A percentile compares a stretch with the other conserved stretches of the same genome.
Evolutionary conservation across 2,329 filamentous ascomycete species (phyloP).

Genomic region (Fusarium metavorans): DNA sequence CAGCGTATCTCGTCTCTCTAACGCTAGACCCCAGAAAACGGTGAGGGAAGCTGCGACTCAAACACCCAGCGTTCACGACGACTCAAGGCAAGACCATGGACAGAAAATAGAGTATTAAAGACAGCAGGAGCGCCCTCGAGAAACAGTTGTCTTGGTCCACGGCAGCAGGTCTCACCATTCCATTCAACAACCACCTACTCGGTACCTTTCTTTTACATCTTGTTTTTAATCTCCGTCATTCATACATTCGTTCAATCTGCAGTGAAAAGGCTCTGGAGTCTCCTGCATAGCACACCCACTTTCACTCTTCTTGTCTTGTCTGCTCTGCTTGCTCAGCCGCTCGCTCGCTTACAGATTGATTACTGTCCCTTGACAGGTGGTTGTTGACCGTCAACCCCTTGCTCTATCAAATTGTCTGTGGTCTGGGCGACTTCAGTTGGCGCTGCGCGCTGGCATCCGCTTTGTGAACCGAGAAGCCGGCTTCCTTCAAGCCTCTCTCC

Average conservation of each 20-base stretch:
- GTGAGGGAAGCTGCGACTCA: constrained; percentile 25
- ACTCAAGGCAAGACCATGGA: constrained; percentile 5
- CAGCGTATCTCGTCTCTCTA: neutral
- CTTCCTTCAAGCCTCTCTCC: neutral
- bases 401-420: neutral
- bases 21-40: constrained; percentile 22
- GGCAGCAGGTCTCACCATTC: constrained; percentile 36
- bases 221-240: constrained; percentile 4
- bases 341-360: constrained; percentile 35
- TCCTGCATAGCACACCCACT: constrained; percentile 23
- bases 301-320: constrained; percentile 19
- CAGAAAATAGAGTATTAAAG: constrained; percentile 32
- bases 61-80: constrained; percentile 4
- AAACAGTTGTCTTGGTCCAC: constrained; percentile 7
- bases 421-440: constrained; percentile 8
- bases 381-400: constrained; percentile 1
- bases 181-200: constrained; percentile 16
- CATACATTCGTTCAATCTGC: constrained; percentile 27
- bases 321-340: constrained; percentile 17
- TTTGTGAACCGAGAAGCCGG: neutral
- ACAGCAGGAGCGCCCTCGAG: constrained; percentile 18
- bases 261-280: constrained; percentile 35
- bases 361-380: constrained; percentile 3
- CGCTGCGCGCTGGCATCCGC: constrained; percentile 1
- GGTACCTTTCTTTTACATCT: neutral